These are phyloP conservation scores for Barnettozyma californica DNA, from an alignment of 805 yeast genomes.

Conservation along the genomic window DNA sequence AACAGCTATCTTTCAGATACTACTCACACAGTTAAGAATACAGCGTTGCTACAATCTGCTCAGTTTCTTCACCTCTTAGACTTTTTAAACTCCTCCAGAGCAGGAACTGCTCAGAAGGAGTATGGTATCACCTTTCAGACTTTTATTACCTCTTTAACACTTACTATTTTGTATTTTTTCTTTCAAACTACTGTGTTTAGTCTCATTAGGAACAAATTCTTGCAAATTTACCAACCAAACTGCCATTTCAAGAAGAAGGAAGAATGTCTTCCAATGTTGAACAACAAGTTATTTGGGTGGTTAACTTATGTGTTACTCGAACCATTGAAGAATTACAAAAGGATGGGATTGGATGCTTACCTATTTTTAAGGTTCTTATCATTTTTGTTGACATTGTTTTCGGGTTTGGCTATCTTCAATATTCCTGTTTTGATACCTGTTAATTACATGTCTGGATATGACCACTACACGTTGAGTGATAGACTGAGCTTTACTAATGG, in stretches of 20 bases:
- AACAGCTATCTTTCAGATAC: background rate
- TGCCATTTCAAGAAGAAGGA: conserved; percentile 34
- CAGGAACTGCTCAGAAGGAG: conserved; percentile 52
- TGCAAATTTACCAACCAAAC: conserved; percentile 51
- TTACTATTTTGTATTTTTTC: conserved; percentile 48
- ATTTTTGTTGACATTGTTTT: conserved; percentile 46
- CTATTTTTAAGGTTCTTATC: conserved; percentile 60
- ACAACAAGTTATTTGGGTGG: conserved; percentile 53
- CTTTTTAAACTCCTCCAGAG: conserved; percentile 48
- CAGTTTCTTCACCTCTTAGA: conserved; percentile 24
- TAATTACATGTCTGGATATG: conserved; percentile 37
- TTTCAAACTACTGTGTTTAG: conserved; percentile 44
- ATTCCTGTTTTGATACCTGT: conserved; percentile 61
- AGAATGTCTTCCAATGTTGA: conserved; percentile 32
- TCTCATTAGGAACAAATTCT: conserved; percentile 30
- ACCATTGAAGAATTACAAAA: conserved; percentile 39
- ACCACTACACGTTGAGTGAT: conserved; percentile 17
- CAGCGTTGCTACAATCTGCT: conserved; percentile 16
- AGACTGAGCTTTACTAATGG: conserved; percentile 21
- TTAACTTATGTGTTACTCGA: conserved; percentile 36
- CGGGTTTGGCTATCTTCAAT: conserved; percentile 46
- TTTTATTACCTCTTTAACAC: conserved; percentile 48
- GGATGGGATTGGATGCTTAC: conserved; percentile 69
- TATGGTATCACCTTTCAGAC: conserved; percentile 54
- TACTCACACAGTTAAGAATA: conserved; percentile 3